Conservation (phyloP, 345 rosid genomes). For the Syzygium aromaticum region DNA sequence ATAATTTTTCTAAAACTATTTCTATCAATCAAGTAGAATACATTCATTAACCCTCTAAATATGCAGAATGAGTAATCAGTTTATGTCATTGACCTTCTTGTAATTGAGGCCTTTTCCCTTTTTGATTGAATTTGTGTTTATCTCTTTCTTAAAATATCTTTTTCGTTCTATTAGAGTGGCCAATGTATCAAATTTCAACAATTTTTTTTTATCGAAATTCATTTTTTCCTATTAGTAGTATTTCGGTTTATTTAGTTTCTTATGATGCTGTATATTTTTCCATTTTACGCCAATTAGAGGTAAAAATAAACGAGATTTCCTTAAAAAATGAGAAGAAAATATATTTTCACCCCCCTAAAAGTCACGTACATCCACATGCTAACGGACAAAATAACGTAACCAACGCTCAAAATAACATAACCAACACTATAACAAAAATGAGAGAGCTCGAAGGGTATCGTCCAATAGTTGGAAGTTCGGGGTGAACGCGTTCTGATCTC, state of each 20-base stretch:
- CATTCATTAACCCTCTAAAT: not conserved
- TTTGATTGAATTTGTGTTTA: not conserved
- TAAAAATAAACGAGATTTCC: not conserved
- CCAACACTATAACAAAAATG: fast-evolving
- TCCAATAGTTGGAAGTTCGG: not conserved
- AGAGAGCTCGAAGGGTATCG: not conserved
- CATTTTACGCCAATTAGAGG: not conserved
- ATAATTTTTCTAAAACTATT: not conserved
- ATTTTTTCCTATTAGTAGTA: not conserved
- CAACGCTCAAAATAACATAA: fast-evolving
- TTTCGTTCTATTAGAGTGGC: not conserved
- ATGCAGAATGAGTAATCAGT: not conserved
- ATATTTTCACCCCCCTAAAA: not conserved
- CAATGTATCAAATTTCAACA: not conserved
- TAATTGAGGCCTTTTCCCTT: not conserved
- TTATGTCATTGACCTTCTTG: not conserved
- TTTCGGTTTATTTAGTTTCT: not conserved
- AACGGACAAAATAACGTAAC: fast-evolving
- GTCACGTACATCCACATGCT: not conserved
- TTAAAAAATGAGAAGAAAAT: not conserved
- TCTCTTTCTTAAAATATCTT: fast-evolving
- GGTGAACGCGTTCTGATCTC: fast-evolving
- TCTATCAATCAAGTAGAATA: not conserved
- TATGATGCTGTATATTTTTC: not conserved
- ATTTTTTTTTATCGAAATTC: not conserved